phyloP scores from a whole-genome alignment of 257 asterid species.

The Coffea canephora region DNA sequence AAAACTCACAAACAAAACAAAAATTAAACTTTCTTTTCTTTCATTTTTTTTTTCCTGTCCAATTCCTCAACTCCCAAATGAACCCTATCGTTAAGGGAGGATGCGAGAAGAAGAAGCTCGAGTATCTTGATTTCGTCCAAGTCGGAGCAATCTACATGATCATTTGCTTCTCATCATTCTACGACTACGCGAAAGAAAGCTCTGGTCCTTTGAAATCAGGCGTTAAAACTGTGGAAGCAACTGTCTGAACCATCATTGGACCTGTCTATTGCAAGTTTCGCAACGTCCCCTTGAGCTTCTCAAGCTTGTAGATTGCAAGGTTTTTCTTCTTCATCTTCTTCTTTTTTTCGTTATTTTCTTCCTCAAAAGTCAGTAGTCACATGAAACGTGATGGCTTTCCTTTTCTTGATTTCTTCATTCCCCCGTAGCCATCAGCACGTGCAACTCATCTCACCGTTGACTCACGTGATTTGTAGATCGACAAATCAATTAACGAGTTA shows the following conservation, averaged over 20 bases:
- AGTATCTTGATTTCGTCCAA: conserved; percentile 70
- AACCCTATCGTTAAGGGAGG: conserved; percentile 21
- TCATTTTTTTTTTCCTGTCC: no score
- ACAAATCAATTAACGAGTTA: conserved; percentile 39
- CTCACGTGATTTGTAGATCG: conserved; percentile 47
- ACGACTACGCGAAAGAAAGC: conserved; percentile 67
- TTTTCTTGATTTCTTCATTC: neutral
- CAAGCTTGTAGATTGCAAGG: conserved; percentile 72
- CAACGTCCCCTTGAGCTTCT: conserved; percentile 58
- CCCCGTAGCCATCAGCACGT: neutral
- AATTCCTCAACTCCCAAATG: no score
- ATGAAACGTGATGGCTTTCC: neutral
- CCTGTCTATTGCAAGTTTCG: conserved; percentile 65
- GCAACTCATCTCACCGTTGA: neutral
- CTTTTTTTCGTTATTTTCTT: neutral
- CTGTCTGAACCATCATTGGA: conserved; percentile 59
- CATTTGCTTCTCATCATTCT: conserved; percentile 53
- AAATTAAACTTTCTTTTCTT: no score
- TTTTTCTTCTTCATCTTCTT: neutral
- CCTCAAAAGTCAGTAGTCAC: no score
- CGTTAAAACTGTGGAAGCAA: conserved; percentile 64
- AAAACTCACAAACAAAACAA: no score
- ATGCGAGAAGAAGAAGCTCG: conserved; percentile 36
- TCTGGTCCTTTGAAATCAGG: conserved; percentile 76
- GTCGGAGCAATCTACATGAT: conserved; percentile 43